Conservation (phyloP, 2,329 filamentous ascomycete genomes). For the Sporothrix inflata region DNA sequence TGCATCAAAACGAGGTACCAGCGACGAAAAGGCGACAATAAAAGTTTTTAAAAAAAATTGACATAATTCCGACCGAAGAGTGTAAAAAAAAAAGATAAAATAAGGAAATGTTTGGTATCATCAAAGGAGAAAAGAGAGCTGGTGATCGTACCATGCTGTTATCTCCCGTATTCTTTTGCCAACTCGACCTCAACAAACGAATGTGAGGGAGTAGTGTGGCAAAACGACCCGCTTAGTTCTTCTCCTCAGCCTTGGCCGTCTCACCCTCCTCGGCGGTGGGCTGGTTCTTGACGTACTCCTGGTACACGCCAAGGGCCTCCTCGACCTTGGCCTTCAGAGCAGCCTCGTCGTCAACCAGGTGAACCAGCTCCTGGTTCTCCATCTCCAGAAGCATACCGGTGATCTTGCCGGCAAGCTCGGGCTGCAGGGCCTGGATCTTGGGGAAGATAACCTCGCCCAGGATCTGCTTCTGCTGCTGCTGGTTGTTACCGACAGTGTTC, state of each 20-base stretch:
- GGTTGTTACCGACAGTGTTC: slow-evolving; percentile 50
- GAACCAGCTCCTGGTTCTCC: slow-evolving; percentile 93
- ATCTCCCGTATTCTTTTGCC: slow-evolving; percentile 21
- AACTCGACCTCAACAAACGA: background rate
- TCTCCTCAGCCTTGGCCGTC: slow-evolving; percentile 56
- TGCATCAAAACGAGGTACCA: slow-evolving; percentile 12
- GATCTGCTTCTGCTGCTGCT: slow-evolving; percentile 95
- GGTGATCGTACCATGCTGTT: background rate
- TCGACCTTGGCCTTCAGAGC: slow-evolving; percentile 95
- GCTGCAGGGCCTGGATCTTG: slow-evolving; percentile 94
- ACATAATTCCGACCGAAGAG: slow-evolving; percentile 14
- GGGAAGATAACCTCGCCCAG: slow-evolving; percentile 97
- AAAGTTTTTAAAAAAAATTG: background rate
- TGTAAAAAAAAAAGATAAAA: slow-evolving; percentile 28
- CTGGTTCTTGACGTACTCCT: slow-evolving; percentile 97
- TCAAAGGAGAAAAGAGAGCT: slow-evolving; percentile 24
- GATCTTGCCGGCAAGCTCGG: slow-evolving; percentile 97
- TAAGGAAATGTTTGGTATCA: slow-evolving; percentile 37
- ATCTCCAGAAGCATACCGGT: slow-evolving; percentile 99
- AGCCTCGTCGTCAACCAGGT: slow-evolving; percentile 88
- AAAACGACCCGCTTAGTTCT: slow-evolving; percentile 33
- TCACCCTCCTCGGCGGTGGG: slow-evolving; percentile 41
- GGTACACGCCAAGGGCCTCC: slow-evolving; percentile 94
- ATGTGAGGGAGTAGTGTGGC: slow-evolving; percentile 8
- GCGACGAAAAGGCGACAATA: background rate